Evolutionary conservation across 176 grass and related monocot genomes (phyloP).

Genomic region (Carex parvula): DNA sequence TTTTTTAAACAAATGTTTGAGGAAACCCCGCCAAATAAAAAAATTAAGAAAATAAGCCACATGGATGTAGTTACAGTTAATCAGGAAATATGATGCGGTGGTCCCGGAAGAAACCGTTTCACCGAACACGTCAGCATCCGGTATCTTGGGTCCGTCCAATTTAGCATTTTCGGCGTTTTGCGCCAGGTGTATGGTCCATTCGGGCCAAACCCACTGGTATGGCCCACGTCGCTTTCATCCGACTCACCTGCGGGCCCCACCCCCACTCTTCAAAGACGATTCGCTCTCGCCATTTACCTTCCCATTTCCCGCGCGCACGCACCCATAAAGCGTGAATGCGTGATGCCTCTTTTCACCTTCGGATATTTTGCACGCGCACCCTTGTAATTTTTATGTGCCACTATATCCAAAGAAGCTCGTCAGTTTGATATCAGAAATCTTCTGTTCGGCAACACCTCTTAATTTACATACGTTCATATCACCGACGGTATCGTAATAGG

Average conservation of each 20-base stretch:
- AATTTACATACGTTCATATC: too few relatives aligned
- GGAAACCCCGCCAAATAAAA: not conserved
- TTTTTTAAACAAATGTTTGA: not conserved
- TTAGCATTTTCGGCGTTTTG: constrained; percentile 1
- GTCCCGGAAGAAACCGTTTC: not conserved
- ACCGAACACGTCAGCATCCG: not conserved
- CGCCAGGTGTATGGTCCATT: constrained; percentile 3
- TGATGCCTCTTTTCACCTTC: not conserved
- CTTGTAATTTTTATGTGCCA: too few relatives aligned
- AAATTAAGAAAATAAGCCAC: too few relatives aligned
- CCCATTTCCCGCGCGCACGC: not conserved
- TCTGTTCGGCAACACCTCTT: too few relatives aligned
- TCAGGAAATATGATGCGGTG: not conserved
- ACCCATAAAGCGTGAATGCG: not conserved
- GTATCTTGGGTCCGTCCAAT: not conserved
- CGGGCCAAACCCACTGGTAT: not conserved
- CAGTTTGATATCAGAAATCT: too few relatives aligned
- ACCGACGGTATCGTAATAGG: too few relatives aligned
- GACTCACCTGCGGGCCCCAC: not conserved
- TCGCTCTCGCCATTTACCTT: too few relatives aligned
- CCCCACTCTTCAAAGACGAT: not conserved
- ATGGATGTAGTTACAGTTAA: not conserved
- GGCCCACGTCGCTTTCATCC: not conserved
- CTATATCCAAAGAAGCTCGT: too few relatives aligned
- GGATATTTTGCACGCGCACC: not conserved